Percentiles rank a stretch among this genome's conserved stretches.
Conservation (phyloP, 441 rosid genomes). For the Populus hybrid region DNA sequence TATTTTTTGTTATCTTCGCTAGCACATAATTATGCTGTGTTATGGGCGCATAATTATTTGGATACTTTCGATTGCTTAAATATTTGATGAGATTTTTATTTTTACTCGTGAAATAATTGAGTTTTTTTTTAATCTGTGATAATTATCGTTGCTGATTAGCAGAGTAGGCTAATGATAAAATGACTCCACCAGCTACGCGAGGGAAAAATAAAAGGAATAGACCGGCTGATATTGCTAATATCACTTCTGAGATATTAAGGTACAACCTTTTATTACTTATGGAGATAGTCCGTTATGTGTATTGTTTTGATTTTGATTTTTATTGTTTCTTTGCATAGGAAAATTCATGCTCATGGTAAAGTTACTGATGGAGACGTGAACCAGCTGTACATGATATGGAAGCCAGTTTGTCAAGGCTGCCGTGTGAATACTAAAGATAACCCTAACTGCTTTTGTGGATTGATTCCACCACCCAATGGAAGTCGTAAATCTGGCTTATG, state of each 20-base stretch:
- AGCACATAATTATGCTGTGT: neutral
- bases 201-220: conserved; percentile 75
- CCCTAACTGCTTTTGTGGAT: conserved; percentile 92
- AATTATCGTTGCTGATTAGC: conserved; percentile 8
- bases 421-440: conserved; percentile 87
- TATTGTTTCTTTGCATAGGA: conserved; percentile 39
- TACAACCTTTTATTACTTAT: conserved; percentile 19
- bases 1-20: neutral
- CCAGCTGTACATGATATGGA: conserved; percentile 66
- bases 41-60: too few relatives aligned
- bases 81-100: neutral
- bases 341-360: conserved; percentile 66
- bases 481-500: conserved; percentile 86
- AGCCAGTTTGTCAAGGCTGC: conserved; percentile 92
- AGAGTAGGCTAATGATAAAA: conserved; percentile 33
- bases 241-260: conserved; percentile 72
- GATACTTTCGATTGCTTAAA: neutral
- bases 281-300: neutral
- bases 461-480: conserved; percentile 79
- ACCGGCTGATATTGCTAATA: conserved; percentile 45
- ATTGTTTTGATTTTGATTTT: conserved; percentile 7
- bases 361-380: conserved; percentile 60
- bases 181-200: conserved; percentile 86
- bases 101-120: neutral
- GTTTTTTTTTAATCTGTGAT: neutral